Evolutionary conservation across 2,329 filamentous ascomycete genomes (phyloP), one percentile per base, ranked within the genome.

Genomic region (Paecilomyces fulvus): DNA sequence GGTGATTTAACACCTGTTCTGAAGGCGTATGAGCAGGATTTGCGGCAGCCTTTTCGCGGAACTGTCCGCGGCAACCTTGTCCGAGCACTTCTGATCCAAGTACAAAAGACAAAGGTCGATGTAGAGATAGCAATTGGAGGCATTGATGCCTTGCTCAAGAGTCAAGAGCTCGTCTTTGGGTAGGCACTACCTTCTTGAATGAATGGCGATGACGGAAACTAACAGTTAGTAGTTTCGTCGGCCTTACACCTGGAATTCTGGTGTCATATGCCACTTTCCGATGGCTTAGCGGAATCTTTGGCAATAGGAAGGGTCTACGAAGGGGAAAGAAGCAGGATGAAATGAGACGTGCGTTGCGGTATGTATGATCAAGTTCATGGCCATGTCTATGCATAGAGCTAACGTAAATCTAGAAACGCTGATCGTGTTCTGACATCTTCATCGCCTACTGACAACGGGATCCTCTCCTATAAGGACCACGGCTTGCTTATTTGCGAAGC

Each of bases 61-160:
- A 89, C 92, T 0, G 74, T 99, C 17, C 83, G 85, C 30, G 94
- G 94, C 10, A 92, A 97, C 65, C 80, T 99, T 28, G 83, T 97
- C 33, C 86, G 92, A 53, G 91, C 92, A 3, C 83, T 99, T 28
- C 79, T 99, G 49, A 97, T 99, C 55, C 94, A 99, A 69, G 87
- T 99, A 37, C 94, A 99, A 68, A 99, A 99, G 80, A 97, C 94
- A 21, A 99, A 99, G 77, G 94, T 99, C 8, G 94, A 99, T 67
- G 85, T 99, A 11, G 94, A 99, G 72, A 86, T 97, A 59, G 94
- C 94, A 12, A 92, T 99, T 76, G 90, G 89, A 58, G 94, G 94
- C 17, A 99, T 99, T 62, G 92, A 99, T 77, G 85, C 90, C 31
- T 81, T 99, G 30, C 80, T 99, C 57, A 96, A 94, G 76, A 96